Base-by-base conservation (phyloP, 139 green algal genomes). In the Chlamydomonas incerta region DNA sequence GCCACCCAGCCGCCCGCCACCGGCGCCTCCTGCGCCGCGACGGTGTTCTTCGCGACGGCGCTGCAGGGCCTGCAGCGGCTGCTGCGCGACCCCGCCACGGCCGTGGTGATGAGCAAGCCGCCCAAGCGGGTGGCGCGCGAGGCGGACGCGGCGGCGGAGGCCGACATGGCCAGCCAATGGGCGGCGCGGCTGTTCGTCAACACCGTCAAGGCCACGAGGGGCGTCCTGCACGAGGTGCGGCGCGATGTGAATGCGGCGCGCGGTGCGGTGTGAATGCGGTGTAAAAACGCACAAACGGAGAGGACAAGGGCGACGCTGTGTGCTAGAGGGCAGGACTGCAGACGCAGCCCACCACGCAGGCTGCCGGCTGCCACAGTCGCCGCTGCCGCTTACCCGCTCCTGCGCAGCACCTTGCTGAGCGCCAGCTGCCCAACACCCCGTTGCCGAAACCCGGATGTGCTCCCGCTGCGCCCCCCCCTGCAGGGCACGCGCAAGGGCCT, bases 401-500 rank as follows among this genome's bases (percentile, higher is more conserved):
- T 5, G 71, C 15, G 71, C n/a, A 76, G 37, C 37, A 17, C 37
- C n/a, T n/a, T n/a, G n/a, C n/a, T n/a, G n/a, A n/a, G 35, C 37
- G 29, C 24, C 55, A 17, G 31, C 35, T 17, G 28, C 29, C 52
- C 72, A n/a, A 47, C 29, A 11, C 10, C 29, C n/a, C n/a, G n/a
- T n/a, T n/a, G n/a, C 4, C 41, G 8, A 50, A 50, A 50, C 41
- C 8, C 6, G 41, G 5, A 8, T 50, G 5, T 8, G 8, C 41
- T 50, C 29, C 13, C 5, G 24, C 1, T 31, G 13, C 29, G 2
- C n/a, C n/a, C n/a, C n/a, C n/a, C n/a, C 50, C 52, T 26, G 5
- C 58, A 82, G 74, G 74, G 74, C 58, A 72, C 57, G 20, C 74
- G 74, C 34, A 82, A 82, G 74, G 58, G 58, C 58, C 20, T 72